These are phyloP conservation scores for Pichia ethanolica DNA, from an alignment of 805 yeast genomes.

Conservation along the genomic window DNA sequence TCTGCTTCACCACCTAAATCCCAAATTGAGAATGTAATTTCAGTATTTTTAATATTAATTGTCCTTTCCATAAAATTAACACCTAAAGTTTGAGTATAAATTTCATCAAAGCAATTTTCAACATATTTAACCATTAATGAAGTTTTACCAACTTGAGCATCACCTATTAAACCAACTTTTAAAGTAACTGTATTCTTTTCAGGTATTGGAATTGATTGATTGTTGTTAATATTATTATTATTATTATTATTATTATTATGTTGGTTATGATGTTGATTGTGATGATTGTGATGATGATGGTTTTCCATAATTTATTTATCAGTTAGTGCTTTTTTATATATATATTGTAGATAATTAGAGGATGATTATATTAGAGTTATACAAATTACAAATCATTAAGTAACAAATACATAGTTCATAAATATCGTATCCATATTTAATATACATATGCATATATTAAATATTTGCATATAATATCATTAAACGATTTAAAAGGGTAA, in stretches of 20 bases:
- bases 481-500: no score
- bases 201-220: background rate
- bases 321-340: background rate
- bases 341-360: background rate
- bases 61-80: constrained; percentile 92
- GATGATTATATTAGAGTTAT: no score
- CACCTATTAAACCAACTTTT: constrained; percentile 91
- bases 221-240: background rate
- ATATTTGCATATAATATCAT: no score
- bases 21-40: constrained; percentile 88
- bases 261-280: background rate
- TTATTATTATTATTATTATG: background rate
- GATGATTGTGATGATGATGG: background rate
- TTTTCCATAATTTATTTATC: no score
- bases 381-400: no score
- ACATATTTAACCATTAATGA: constrained; percentile 95
- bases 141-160: constrained; percentile 93
- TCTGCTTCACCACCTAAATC: constrained; percentile 95
- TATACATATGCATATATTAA: no score
- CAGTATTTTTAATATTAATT: constrained; percentile 75
- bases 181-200: constrained; percentile 46
- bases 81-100: constrained; percentile 88
- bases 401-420: no score
- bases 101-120: constrained; percentile 89
- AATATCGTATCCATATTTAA: no score